Base-by-base conservation (phyloP, 2,329 filamentous ascomycete genomes). In the Apiospora sp. region DNA sequence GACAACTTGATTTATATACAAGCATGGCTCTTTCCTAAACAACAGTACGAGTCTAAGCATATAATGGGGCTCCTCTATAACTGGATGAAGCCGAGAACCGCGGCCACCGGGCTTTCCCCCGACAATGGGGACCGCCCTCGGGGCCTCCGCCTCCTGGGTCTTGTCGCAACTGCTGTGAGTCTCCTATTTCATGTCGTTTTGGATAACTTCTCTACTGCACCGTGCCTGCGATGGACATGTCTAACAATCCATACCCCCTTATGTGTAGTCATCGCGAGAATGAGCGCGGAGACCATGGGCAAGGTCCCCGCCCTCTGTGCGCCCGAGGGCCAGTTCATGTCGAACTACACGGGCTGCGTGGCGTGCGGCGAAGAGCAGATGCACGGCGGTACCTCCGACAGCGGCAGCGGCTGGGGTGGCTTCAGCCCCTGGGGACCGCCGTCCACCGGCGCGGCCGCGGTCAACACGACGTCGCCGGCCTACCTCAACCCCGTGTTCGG, bases 281-380 rank as follows among this genome's bases (percentile, higher is more conserved):
- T 49, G 46, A 64, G 34, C 19, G n/a, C 58, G 19, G 34, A 24
- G 37, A n/a, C 13, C 34, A 41, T 41, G 58, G 58, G 58, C 19
- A 64, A 64, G 34, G 34, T 64, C 4, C 58, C 58, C 58, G 58
- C 58, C 4, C 58, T 64, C 19, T 64, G 58, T 34, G 34, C 34
- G 10, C 58, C 58, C 34, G 30, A 41, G n/a, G 58, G 58, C 0
- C 19, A 19, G 19, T 64, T 64, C 58, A 34, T 64, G 34, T 41
- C 30, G 3, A 41, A 41, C 19, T 64, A 64, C 58, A 64, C 58
- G 34, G 58, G 8, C 13, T 64, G 58, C 34, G 58, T 41, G 58
- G 34, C 58, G 19, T 64, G 58, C 10, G 19, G 58, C 19, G 58
- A 64, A 22, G 58, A 41, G 16, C 34, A 64, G 34, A 4, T 34